These are phyloP conservation scores for Gentiana macrophylla DNA, from an alignment of 257 asterid genomes.

Conservation along the genomic window DNA sequence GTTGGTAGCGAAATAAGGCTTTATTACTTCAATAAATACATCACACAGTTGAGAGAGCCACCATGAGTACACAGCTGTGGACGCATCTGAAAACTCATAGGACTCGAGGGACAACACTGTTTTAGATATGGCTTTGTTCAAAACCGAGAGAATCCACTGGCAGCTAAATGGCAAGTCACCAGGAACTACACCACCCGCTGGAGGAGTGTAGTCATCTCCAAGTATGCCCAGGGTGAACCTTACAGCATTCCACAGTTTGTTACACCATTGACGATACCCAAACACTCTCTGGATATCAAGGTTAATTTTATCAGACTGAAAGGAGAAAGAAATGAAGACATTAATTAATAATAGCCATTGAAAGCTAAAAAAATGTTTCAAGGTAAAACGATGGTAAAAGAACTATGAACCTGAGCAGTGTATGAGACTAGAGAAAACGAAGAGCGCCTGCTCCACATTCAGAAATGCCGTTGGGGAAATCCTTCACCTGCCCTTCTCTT, in stretches of 20 bases:
- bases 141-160: constrained; percentile 85
- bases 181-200: constrained; percentile 38
- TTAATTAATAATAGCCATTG: constrained; percentile 1
- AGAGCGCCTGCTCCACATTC: constrained; percentile 97
- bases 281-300: constrained; percentile 89
- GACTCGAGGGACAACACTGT: constrained; percentile 56
- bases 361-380: not conserved
- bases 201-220: constrained; percentile 81
- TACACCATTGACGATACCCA: constrained; percentile 98
- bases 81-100: constrained; percentile 87
- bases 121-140: constrained; percentile 77
- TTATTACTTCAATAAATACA: constrained; percentile 87
- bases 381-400: constrained; percentile 4
- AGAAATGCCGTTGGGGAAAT: constrained; percentile 82
- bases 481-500: constrained; percentile 78
- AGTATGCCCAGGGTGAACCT: constrained; percentile 94
- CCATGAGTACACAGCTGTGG: constrained; percentile 77
- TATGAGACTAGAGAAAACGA: constrained; percentile 89
- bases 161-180: constrained; percentile 77
- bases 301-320: constrained; percentile 87
- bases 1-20: constrained; percentile 61
- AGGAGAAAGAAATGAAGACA: constrained; percentile 9
- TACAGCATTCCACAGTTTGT: constrained; percentile 94
- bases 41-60: constrained; percentile 93
- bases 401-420: constrained; percentile 77